Conservation (phyloP, 257 asterid species). For the Nicotiana knightiana region DNA sequence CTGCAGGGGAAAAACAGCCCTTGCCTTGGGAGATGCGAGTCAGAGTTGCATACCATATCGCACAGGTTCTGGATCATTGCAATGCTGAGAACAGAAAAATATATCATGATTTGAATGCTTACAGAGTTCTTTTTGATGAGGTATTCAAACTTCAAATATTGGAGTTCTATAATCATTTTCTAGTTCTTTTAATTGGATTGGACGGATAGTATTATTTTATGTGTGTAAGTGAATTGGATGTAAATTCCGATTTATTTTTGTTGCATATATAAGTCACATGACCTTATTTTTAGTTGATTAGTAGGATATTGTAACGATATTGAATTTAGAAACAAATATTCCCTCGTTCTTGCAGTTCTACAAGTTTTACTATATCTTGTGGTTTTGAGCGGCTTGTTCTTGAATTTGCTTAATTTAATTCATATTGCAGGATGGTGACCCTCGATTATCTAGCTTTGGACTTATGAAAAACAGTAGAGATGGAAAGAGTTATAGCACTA, state of each 20-base stretch:
- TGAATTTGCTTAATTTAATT: not conserved
- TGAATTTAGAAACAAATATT: not conserved
- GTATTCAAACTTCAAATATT: conserved; percentile 25
- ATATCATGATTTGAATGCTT: conserved; percentile 88
- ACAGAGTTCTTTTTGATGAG: conserved; percentile 88
- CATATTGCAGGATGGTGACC: conserved; percentile 80
- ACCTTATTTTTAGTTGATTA: not conserved
- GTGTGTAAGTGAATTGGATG: not conserved
- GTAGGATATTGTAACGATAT: not conserved
- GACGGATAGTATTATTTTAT: not conserved
- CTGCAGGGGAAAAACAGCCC: conserved; percentile 91
- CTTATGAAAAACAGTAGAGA: conserved; percentile 94
- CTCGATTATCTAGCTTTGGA: conserved; percentile 89
- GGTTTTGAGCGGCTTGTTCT: not conserved
- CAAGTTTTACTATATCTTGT: not conserved
- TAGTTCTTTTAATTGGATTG: not conserved
- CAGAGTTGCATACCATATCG: conserved; percentile 72
- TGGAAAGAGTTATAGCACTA: conserved; percentile 97
- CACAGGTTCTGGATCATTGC: conserved; percentile 85
- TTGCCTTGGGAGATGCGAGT: conserved; percentile 96
- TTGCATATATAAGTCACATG: not conserved
- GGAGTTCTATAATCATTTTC: not conserved
- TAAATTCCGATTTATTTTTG: no score
- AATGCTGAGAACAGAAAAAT: conserved; percentile 61
- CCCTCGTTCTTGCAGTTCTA: not conserved